Percentiles rank a stretch among this genome's conserved stretches.
Conservation (phyloP, 192 early-diverging fungal species). For the Backusella parvicylindrica region DNA sequence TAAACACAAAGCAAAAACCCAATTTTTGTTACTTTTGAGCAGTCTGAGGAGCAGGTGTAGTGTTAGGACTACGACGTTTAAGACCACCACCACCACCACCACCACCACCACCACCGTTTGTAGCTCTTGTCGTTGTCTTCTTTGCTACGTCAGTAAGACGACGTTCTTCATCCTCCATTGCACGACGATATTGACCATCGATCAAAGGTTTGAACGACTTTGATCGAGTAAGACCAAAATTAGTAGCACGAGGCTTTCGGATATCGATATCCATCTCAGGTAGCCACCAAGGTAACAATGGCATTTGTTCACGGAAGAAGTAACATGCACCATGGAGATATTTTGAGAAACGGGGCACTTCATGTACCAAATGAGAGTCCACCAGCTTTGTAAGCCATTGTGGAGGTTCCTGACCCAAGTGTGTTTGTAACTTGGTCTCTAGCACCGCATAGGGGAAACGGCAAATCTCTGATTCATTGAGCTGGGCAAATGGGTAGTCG, state of each 20-base stretch:
- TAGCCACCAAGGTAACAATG: slow-evolving; percentile 48
- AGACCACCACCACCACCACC: too few species aligned
- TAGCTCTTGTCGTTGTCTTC: background rate
- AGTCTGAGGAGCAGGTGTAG: background rate
- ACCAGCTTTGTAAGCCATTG: slow-evolving; percentile 28
- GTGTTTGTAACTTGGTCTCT: slow-evolving; percentile 32
- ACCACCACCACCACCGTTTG: too few species aligned
- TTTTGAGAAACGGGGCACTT: slow-evolving; percentile 49
- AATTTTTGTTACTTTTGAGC: background rate
- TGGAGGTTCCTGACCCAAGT: slow-evolving; percentile 58
- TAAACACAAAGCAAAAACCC: background rate
- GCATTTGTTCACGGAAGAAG: slow-evolving; percentile 44
- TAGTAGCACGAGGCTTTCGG: slow-evolving; percentile 40
- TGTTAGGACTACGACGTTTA: background rate
- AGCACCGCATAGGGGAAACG: slow-evolving; percentile 38
- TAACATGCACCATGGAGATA: slow-evolving; percentile 45
- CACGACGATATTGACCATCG: slow-evolving; percentile 32
- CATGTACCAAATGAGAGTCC: slow-evolving; percentile 44
- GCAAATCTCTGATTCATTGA: slow-evolving; percentile 24
- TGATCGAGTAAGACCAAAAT: slow-evolving; percentile 35
- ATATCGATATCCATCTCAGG: slow-evolving; percentile 53
- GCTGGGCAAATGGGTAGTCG: slow-evolving; percentile 68
- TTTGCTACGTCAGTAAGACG: slow-evolving; percentile 44
- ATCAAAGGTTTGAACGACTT: slow-evolving; percentile 36
- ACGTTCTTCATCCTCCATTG: slow-evolving; percentile 26